A percentile compares a stretch with the other conserved stretches of the same genome.
Evolutionary conservation across 805 yeast genomes (phyloP).

Genomic region (Metschnikowia drakensbergensis): DNA sequence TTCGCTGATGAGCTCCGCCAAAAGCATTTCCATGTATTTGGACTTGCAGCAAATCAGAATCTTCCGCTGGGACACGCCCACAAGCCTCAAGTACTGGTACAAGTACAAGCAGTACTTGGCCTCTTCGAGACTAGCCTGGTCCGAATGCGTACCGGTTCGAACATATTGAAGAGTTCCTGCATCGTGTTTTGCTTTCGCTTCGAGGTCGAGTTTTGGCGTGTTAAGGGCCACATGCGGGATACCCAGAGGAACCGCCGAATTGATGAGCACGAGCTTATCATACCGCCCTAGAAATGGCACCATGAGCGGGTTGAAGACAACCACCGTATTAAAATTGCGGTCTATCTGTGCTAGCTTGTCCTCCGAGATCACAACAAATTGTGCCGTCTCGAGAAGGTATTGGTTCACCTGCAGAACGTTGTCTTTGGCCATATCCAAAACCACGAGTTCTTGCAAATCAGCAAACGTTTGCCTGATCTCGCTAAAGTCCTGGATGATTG

Average conservation of each 20-base stretch:
- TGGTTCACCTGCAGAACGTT: constrained; percentile 2
- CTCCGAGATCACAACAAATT: constrained; percentile 3
- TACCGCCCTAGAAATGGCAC: constrained; percentile 2
- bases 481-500: constrained; percentile 6
- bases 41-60: constrained; percentile 42
- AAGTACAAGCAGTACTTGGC: constrained; percentile 46
- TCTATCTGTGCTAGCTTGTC: constrained; percentile 4
- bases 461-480: constrained; percentile 9
- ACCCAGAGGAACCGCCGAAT: constrained; percentile 1
- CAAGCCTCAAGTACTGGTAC: constrained; percentile 43
- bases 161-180: neutral
- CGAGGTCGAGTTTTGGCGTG: no score
- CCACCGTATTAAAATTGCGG: constrained; percentile 6
- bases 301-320: neutral
- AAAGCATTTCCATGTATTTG: constrained; percentile 37
- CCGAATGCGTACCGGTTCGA: neutral
- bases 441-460: constrained; percentile 7
- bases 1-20: constrained; percentile 38
- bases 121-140: constrained; percentile 22
- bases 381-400: constrained; percentile 2
- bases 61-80: constrained; percentile 37
- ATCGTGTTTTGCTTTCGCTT: neutral
- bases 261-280: neutral
- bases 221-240: neutral
- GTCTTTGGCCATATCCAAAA: constrained; percentile 7